These are phyloP conservation scores for Alopecurus myosuroides DNA, from an alignment of 176 grass and related monocot genomes.

Conservation along the genomic window DNA sequence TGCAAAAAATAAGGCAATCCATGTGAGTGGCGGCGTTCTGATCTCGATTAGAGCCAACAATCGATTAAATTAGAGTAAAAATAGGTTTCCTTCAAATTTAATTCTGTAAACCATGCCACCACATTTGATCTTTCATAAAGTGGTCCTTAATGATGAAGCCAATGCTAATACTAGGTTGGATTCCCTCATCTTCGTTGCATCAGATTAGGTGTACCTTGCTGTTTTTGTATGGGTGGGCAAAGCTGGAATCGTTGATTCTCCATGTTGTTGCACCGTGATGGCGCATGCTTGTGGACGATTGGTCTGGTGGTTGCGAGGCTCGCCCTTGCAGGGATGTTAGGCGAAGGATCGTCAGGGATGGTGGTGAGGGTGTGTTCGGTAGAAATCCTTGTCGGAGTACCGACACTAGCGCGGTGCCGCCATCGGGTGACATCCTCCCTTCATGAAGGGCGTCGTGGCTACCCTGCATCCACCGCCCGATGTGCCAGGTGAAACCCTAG, in stretches of 20 bases:
- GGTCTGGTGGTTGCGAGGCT: too few relatives aligned
- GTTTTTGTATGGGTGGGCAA: background rate
- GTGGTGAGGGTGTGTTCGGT: too few relatives aligned
- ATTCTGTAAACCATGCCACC: background rate
- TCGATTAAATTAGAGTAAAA: background rate
- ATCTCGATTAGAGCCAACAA: background rate
- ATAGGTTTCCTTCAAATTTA: background rate
- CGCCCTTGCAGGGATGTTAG: too few relatives aligned
- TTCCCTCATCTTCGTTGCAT: background rate
- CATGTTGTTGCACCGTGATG: background rate
- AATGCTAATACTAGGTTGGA: too few relatives aligned
- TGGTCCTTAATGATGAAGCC: background rate
- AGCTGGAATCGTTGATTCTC: background rate
- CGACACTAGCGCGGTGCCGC: too few relatives aligned
- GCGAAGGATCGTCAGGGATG: too few relatives aligned
- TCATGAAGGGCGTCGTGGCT: too few relatives aligned
- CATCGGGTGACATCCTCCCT: too few relatives aligned
- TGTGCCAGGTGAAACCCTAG: too few relatives aligned
- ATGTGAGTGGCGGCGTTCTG: background rate
- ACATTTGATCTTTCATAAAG: background rate
- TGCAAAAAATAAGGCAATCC: background rate
- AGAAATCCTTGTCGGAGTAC: too few relatives aligned
- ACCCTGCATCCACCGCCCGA: too few relatives aligned
- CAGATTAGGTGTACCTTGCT: background rate
- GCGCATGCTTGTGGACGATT: too few relatives aligned